Evolutionary conservation across 2,329 filamentous ascomycete species (phyloP), one percentile per base, ranked within the genome.

Genomic region (Xylaria sp.): DNA sequence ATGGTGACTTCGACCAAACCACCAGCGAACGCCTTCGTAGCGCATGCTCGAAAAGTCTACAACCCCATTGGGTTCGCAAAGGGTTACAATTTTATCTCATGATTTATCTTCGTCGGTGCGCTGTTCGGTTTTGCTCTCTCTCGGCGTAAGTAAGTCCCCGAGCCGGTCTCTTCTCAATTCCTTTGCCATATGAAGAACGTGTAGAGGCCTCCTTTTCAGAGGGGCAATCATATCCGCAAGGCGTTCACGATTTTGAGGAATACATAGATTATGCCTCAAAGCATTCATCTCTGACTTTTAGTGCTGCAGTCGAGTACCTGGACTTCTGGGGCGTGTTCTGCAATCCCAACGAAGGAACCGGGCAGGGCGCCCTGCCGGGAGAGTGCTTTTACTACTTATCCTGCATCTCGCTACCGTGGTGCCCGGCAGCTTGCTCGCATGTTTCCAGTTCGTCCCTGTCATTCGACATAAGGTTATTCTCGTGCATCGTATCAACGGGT

Each of bases 401-500:
- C 66, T 86, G 12, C 85, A 88, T 67, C 76, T 87, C 2, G 80
- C 74, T 3, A 73, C 77, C 13, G 80, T 86, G n/a, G 75, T 88
- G 2, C 85, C 85, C 0, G 84, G 81, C 1, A 77, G 77, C 7
- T 69, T 86, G 1, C 79, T 87, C 3, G 81, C 79, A 6, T 78
- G 81, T 60, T 76, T 85, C 25, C 86, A 87, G 77, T 87, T 88
- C 71, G 74, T 86, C 1, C 86, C 86, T 0, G 71, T 76, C 3
- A 77, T 86, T 37, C 80, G 84, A 1, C 82, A 87, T 72, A 85
- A 82, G 71, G 74, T 79, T 61, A 78, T 88, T 1, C 67, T 87
- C 1, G 76, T 90, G 25, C 90, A 92, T 74, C 85, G 89, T 0
- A 82, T 91, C 65, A 88, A 85, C 62, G 90, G 90, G 1, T 90